Base-by-base conservation (phyloP, 2,329 filamentous ascomycete species). In the Epicoccum sorghinum region DNA sequence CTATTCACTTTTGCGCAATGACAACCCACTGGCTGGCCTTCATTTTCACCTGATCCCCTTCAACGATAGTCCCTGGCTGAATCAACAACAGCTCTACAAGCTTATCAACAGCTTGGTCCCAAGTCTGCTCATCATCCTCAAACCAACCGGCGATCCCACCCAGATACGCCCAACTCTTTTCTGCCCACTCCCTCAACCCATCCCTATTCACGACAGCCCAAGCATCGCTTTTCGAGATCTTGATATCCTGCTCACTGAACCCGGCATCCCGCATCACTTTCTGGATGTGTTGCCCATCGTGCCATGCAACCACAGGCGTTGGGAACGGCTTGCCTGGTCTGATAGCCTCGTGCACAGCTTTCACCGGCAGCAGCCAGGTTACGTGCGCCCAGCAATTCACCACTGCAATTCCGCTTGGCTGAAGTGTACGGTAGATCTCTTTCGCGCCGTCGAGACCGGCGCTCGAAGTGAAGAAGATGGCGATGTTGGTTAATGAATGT, bases 401-500 rank as follows among this genome's bases (percentile, higher is more conserved):
- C 1, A 77, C 55, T 2, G 76, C 77, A 0, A 62, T 61, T 1
- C 77, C 76, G 22, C 68, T 73, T 2, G 71, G 68, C 32, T 68
- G 61, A 1, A 79, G 67, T 0, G 76, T 78, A 32, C 77, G 69
- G 50, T 66, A 62, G 25, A 78, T 69, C 49, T 78, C 75, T 9
- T 58, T 65, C 0, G 74, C 71, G 36, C 72, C 76, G 23, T 63
- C 66, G 3, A 68, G 56, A 0, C 69, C 66, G 1, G 52, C 62
- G 47, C 67, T 61, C 0, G 52, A 30, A 37, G 72, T 75, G 57
- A 77, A 76, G 49, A 77, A 64, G 40, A 79, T 67, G 6, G 72
- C 75, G 29, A 78, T 71, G 59, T 75, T 77, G 4, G 72, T 78
- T 47, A 79, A 63, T 4, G 64, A 69, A 58, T 75, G 71, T 0